Base-by-base conservation (phyloP, 768 basidiomycete species). In the Nidula microcarpa region DNA sequence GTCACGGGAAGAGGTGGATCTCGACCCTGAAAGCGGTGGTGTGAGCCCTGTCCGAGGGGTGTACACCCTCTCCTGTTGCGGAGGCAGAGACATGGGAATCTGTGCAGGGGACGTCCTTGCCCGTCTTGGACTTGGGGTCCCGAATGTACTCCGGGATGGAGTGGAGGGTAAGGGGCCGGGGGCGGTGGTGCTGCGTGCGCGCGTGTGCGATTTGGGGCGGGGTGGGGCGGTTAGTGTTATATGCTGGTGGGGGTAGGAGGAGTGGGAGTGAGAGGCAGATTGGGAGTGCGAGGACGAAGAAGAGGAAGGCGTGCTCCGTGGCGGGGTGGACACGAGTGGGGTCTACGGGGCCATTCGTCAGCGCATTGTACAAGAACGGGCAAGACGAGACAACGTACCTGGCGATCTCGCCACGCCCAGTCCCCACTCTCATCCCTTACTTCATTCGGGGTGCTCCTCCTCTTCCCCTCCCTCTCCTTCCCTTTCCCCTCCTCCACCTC, bases 351-450 rank as follows among this genome's bases (percentile, higher is more conserved):
- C 10, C 1, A 2, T 14, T 51, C 10, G 36, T 51, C 16, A 11
- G 10, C n/a, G 16, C 23, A 41, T 3, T 16, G 9, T 35, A 10
- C 23, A 47, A 8, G 36, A 37, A 41, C 8, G 36, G 23, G 30
- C 4, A 16, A 41, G 16, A 41, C 11, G 11, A 11, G 11, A 41
- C 37, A 41, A 11, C 37, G 37, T 45, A 47, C 11, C n/a, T 53
- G 50, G 8, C 55, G 35, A 17, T 55, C 63, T 4, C 62, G 43
- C 64, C 63, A 67, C 14, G 67, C 49, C 47, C 57, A 60, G 30
- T 56, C 66, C 8, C 65, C 62, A 9, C 56, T 49, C 55, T 68
- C 67, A 52, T 68, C 67, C n/a, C 60, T 46, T 11, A 65, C 62
- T 34, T 65, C 67, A 50, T 68, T 43, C 36, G 17, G 17, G 39